phyloP scores from a whole-genome alignment of 2,329 filamentous ascomycete genomes.

The Venturia asperata region DNA sequence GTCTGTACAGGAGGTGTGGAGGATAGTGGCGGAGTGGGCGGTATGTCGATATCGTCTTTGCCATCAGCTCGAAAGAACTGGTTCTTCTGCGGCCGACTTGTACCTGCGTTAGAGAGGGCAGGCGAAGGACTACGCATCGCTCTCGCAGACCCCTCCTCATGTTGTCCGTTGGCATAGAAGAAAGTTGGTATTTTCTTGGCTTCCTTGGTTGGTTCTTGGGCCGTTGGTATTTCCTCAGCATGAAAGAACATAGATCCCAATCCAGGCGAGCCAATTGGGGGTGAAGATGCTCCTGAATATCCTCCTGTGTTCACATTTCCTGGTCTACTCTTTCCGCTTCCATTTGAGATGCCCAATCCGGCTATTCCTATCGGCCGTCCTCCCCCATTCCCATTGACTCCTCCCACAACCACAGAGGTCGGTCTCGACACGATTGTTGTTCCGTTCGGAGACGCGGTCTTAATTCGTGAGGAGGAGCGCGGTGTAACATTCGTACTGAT shows the following conservation, averaged over 20 bases:
- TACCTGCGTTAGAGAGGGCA: slow-evolving; percentile 28
- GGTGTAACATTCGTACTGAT: slow-evolving; percentile 68
- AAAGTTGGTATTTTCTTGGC: slow-evolving; percentile 42
- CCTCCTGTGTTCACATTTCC: slow-evolving; percentile 28
- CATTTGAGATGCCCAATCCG: slow-evolving; percentile 6
- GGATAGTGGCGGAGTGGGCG: slow-evolving; percentile 21
- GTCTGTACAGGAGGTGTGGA: slow-evolving; percentile 25
- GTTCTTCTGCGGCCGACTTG: slow-evolving; percentile 31
- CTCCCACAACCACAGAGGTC: slow-evolving; percentile 28
- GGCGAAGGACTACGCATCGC: slow-evolving; percentile 29
- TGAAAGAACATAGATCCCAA: slow-evolving; percentile 74
- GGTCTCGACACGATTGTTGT: slow-evolving; percentile 33
- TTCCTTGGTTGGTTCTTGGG: slow-evolving; percentile 29
- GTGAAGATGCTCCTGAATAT: slow-evolving; percentile 20
- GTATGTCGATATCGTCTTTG: slow-evolving; percentile 39
- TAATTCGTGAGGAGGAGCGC: slow-evolving; percentile 68
- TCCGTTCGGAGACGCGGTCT: slow-evolving; percentile 49
- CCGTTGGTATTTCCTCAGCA: slow-evolving; percentile 60
- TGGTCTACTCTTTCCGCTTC: slow-evolving; percentile 26
- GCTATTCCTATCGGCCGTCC: neutral
- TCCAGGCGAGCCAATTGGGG: slow-evolving; percentile 30
- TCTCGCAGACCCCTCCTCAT: slow-evolving; percentile 29
- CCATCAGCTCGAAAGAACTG: slow-evolving; percentile 72
- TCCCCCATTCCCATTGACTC: slow-evolving; percentile 20
- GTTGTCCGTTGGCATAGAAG: slow-evolving; percentile 46